These are phyloP conservation scores for Cornus kousa DNA, from an alignment of 148 eudicot species.

Conservation along the genomic window DNA sequence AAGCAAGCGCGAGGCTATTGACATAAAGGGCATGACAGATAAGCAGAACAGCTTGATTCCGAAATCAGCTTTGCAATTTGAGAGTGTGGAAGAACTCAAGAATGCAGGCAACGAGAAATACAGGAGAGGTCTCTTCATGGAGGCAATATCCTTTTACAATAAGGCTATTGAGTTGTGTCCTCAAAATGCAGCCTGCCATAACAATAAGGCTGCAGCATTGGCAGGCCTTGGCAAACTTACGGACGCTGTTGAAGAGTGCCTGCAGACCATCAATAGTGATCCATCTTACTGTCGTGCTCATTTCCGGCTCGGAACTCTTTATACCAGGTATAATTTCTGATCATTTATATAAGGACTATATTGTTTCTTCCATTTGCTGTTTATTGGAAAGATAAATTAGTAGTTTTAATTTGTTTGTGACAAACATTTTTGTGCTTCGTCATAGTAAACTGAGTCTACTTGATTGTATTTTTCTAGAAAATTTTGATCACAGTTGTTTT, in stretches of 20 bases:
- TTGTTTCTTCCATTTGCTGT: not conserved
- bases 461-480: not conserved
- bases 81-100: not conserved
- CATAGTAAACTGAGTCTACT: not conserved
- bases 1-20: not conserved
- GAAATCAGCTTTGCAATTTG: not conserved
- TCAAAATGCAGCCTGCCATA: not conserved
- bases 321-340: not conserved
- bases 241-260: not conserved
- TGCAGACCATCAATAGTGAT: not conserved
- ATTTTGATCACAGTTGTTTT: not conserved
- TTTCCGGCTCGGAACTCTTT: not conserved
- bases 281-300: not conserved
- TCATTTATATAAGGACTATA: not conserved
- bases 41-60: not conserved
- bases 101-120: not conserved
- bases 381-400: not conserved
- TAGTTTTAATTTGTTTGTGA: not conserved
- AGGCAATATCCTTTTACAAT: not conserved
- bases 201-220: conserved; percentile 1
- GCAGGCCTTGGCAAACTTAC: not conserved
- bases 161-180: not conserved
- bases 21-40: not conserved
- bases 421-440: not conserved
- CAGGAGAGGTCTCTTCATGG: not conserved